phyloP scores from a whole-genome alignment of 108 stramenopile genomes.

The Nitzschia sp. region DNA sequence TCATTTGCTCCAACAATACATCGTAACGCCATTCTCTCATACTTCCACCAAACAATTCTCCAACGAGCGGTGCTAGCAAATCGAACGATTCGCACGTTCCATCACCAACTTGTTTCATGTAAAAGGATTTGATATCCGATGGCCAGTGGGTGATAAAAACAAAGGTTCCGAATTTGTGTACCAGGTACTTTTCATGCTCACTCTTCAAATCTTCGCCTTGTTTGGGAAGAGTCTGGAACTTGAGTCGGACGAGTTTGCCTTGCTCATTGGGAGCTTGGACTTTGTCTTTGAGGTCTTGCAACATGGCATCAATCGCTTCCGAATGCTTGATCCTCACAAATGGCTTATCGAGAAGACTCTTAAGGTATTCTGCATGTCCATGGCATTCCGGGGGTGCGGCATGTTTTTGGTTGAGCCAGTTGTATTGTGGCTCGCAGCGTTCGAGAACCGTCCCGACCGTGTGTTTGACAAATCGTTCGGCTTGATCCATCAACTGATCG shows the following conservation, averaged over 20 bases:
- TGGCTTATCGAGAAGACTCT: conserved; percentile 52
- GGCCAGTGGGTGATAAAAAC: conserved; percentile 93
- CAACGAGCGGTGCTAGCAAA: conserved; percentile 87
- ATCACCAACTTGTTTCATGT: conserved; percentile 92
- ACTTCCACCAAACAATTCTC: conserved; percentile 93
- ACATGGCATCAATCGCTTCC: conserved; percentile 66
- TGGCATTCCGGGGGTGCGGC: conserved; percentile 50
- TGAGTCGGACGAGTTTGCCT: conserved; percentile 55
- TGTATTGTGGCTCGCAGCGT: conserved; percentile 78
- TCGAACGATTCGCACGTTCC: conserved; percentile 92
- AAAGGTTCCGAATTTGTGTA: conserved; percentile 81
- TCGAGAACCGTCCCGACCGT: conserved; percentile 81
- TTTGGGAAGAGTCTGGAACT: conserved; percentile 65
- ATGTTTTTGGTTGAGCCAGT: conserved; percentile 74
- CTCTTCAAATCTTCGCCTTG: conserved; percentile 86
- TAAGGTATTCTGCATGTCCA: conserved; percentile 44
- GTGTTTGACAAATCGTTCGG: conserved; percentile 93
- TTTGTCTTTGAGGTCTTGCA: conserved; percentile 56
- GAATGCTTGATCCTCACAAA: conserved; percentile 65
- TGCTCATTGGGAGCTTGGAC: conserved; percentile 54
- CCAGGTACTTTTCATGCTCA: conserved; percentile 93
- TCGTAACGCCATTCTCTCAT: conserved; percentile 90
- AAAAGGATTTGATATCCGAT: conserved; percentile 94
- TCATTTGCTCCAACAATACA: conserved; percentile 68
- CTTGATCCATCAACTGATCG: conserved; percentile 76